A percentile compares a stretch with the other conserved stretches of the same genome.
Evolutionary conservation across 768 basidiomycete species (phyloP).

Genomic region (Mycena albidolilacea): DNA sequence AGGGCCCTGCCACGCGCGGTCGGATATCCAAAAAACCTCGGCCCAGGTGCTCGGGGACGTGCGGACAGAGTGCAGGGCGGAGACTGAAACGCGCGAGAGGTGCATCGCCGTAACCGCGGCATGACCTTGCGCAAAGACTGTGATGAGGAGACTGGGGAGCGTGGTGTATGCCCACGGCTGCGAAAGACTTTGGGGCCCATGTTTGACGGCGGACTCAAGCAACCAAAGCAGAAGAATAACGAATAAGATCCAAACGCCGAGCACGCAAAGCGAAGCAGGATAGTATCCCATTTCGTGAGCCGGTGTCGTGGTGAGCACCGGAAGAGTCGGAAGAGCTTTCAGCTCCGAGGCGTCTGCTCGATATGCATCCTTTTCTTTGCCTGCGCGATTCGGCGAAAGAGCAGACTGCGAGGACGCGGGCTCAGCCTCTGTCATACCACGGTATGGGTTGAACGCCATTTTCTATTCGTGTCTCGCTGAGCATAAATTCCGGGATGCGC

Average conservation of each 20-base stretch:
- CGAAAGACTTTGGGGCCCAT: conserved; percentile 25
- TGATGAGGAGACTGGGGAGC: conserved; percentile 34
- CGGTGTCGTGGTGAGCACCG: neutral
- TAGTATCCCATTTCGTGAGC: conserved; percentile 17
- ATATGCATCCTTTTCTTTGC: neutral
- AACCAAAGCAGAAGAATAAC: conserved; percentile 29
- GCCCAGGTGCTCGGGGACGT: conserved; percentile 40
- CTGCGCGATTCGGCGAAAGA: conserved; percentile 20
- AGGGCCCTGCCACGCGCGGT: conserved; percentile 40
- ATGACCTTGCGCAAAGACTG: conserved; percentile 40
- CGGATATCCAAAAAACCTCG: conserved; percentile 43
- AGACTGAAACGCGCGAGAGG: conserved; percentile 36
- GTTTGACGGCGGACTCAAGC: conserved; percentile 29
- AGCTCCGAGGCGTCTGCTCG: neutral
- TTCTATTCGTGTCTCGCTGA: neutral
- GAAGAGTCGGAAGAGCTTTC: conserved; percentile 2
- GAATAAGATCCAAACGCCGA: conserved; percentile 25
- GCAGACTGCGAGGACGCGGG: neutral
- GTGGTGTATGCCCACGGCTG: conserved; percentile 36
- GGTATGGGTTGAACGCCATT: conserved; percentile 15
- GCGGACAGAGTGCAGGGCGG: conserved; percentile 30
- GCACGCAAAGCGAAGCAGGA: conserved; percentile 19
- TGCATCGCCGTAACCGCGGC: conserved; percentile 34
- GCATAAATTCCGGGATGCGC: neutral
- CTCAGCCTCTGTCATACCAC: neutral